A percentile compares a stretch with the other conserved stretches of the same genome.
Evolutionary conservation across 805 yeast species (phyloP).

Genomic region (Kazachstania martiniae): DNA sequence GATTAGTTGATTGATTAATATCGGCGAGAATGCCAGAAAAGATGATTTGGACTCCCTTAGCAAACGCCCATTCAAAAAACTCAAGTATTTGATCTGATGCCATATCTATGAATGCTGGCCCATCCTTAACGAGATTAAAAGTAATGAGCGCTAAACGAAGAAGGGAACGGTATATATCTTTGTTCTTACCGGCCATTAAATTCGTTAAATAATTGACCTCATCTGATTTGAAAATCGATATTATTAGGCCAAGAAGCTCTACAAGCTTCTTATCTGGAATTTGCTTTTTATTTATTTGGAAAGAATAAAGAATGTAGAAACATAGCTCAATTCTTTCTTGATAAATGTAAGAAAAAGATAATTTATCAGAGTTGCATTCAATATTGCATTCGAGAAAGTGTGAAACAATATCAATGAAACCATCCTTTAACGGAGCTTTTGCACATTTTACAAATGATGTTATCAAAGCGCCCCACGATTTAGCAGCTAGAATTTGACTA

Average conservation of each 20-base stretch:
- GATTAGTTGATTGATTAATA: slow-evolving; percentile 31
- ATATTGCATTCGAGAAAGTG: slow-evolving; percentile 39
- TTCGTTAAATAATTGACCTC: slow-evolving; percentile 39
- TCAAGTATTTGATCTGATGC: slow-evolving; percentile 42
- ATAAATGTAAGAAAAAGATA: slow-evolving; percentile 38
- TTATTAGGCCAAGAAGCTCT: slow-evolving; percentile 14
- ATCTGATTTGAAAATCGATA: slow-evolving; percentile 34
- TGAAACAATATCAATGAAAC: slow-evolving; percentile 33
- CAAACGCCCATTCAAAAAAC: slow-evolving; percentile 51
- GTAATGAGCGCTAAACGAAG: slow-evolving; percentile 45
- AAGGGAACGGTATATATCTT: slow-evolving; percentile 45
- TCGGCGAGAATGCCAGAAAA: slow-evolving; percentile 50
- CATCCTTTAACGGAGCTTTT: slow-evolving; percentile 22
- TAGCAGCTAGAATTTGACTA: slow-evolving; percentile 59
- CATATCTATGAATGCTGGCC: slow-evolving; percentile 34
- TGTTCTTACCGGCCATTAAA: slow-evolving; percentile 29
- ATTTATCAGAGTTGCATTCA: slow-evolving; percentile 40
- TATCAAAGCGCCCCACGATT: slow-evolving; percentile 68
- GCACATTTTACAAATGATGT: slow-evolving; percentile 49
- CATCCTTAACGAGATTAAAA: slow-evolving; percentile 31
- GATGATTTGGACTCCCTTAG: slow-evolving; percentile 53
- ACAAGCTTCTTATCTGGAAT: slow-evolving; percentile 21
- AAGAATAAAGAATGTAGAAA: slow-evolving; percentile 35
- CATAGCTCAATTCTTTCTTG: slow-evolving; percentile 58
- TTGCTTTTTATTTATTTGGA: slow-evolving; percentile 12